Conservation (phyloP, 2,329 filamentous ascomycete species). For the Botrytis cinerea region DNA sequence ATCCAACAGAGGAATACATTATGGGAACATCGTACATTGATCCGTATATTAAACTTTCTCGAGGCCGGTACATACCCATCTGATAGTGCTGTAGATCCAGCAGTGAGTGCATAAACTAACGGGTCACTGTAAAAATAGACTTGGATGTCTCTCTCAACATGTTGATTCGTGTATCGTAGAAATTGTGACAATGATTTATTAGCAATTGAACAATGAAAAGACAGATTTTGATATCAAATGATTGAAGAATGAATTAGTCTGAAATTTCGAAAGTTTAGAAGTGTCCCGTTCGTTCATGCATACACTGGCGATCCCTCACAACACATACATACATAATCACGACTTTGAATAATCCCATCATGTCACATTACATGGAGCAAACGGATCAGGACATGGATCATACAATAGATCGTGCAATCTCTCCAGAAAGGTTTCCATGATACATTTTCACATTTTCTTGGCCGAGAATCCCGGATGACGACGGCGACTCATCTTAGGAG, state of each 20-base stretch:
- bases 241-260: too few relatives aligned
- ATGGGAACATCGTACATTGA: background rate
- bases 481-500: background rate
- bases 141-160: too few relatives aligned
- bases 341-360: background rate
- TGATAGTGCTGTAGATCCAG: conserved; percentile 3
- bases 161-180: too few relatives aligned
- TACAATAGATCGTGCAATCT: too few relatives aligned
- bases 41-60: background rate
- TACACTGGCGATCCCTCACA: background rate
- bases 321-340: background rate
- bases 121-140: too few relatives aligned
- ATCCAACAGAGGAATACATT: background rate
- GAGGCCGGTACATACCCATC: background rate
- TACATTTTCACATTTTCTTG: background rate
- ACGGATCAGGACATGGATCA: background rate
- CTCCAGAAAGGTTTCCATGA: background rate
- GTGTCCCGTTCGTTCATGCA: too few relatives aligned
- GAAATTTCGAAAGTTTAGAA: too few relatives aligned
- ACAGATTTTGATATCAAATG: too few relatives aligned
- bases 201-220: too few relatives aligned
- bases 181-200: too few relatives aligned
- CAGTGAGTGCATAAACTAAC: background rate
- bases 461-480: background rate
- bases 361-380: background rate